Evolutionary conservation across 345 rosid species (phyloP).

Genomic region (Salix udensis): DNA sequence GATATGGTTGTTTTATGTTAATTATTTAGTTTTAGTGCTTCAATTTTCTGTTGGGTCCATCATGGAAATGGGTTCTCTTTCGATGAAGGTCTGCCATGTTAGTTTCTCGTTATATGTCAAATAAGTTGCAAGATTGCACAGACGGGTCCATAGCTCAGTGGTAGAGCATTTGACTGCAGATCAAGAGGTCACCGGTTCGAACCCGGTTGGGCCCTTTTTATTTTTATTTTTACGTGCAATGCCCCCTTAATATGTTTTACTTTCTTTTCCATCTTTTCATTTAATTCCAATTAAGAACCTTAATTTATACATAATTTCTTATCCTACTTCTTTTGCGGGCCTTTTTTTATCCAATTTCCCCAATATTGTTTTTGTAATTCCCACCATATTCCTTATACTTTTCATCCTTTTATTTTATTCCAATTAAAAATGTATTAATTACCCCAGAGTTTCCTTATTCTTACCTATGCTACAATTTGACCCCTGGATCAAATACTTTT

Average conservation of each 20-base stretch:
- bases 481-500: no score
- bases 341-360: not conserved
- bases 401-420: no score
- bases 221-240: not conserved
- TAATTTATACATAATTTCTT: no score
- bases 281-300: no score
- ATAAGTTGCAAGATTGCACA: fast-evolving
- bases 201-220: slow-evolving; percentile 32
- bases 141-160: slow-evolving; percentile 36
- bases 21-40: not conserved
- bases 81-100: fast-evolving
- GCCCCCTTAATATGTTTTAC: not conserved
- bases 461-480: no score
- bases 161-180: slow-evolving; percentile 41
- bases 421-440: no score
- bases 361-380: not conserved
- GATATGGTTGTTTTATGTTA: not conserved
- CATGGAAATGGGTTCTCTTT: not conserved
- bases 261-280: not conserved
- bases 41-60: no score
- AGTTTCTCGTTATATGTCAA: fast-evolving
- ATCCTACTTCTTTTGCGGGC: not conserved
- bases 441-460: no score
- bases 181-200: slow-evolving; percentile 39
- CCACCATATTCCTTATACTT: no score